phyloP scores from a whole-genome alignment of 2,329 filamentous ascomycete genomes.

The Colletotrichum navitas region DNA sequence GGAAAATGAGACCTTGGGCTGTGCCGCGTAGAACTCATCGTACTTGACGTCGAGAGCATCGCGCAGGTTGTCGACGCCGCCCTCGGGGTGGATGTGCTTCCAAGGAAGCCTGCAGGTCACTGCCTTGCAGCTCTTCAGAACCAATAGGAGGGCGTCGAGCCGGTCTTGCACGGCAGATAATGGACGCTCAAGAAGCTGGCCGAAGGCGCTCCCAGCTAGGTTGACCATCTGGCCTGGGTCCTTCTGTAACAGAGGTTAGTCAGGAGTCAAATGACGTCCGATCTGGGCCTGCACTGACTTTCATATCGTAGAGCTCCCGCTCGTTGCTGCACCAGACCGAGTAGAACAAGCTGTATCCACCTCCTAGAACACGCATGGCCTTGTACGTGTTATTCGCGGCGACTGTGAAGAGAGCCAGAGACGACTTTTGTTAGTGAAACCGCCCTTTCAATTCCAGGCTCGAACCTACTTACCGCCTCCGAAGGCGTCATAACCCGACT shows the following conservation, averaged over 20 bases:
- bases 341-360: conserved; percentile 72
- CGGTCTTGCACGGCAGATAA: conserved; percentile 59
- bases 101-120: conserved; percentile 67
- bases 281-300: conserved; percentile 51
- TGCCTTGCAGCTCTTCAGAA: conserved; percentile 71
- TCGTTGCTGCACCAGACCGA: conserved; percentile 78
- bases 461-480: conserved; percentile 1
- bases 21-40: conserved; percentile 66
- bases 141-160: conserved; percentile 70
- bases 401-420: conserved; percentile 1
- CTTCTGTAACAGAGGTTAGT: conserved; percentile 49
- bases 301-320: conserved; percentile 74
- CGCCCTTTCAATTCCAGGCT: accelerated
- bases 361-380: conserved; percentile 65
- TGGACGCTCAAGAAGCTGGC: conserved; percentile 49
- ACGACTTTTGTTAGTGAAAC: not conserved
- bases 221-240: conserved; percentile 67
- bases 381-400: conserved; percentile 70
- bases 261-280: not conserved
- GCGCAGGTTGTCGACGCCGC: conserved; percentile 62
- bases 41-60: conserved; percentile 63
- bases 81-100: conserved; percentile 66
- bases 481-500: conserved; percentile 31
- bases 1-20: conserved; percentile 63
- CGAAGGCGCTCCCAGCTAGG: conserved; percentile 44